Conservation (phyloP, 2,329 filamentous ascomycete genomes). For the Huntiella decipiens region DNA sequence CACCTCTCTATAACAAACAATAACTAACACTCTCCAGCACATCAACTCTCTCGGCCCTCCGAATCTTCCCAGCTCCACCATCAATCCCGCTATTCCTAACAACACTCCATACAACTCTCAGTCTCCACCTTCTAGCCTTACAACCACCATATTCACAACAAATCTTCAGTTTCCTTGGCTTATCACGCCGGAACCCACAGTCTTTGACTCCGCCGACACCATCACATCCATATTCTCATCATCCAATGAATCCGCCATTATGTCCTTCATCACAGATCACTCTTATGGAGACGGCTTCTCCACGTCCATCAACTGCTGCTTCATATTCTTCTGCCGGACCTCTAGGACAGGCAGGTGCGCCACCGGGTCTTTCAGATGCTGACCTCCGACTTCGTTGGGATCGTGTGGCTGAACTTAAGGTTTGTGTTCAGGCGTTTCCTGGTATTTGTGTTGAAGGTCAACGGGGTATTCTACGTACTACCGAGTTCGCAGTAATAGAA, state of each 20-base stretch:
- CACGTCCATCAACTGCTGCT: neutral
- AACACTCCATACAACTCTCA: neutral
- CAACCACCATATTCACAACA: neutral
- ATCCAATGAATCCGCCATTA: neutral
- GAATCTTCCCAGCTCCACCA: neutral
- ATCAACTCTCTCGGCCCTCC: neutral
- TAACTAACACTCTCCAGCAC: neutral
- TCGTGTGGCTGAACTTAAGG: slow-evolving; percentile 4
- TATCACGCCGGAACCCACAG: too few species aligned
- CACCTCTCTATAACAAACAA: neutral
- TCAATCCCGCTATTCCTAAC: neutral
- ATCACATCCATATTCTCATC: neutral
- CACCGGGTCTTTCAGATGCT: neutral
- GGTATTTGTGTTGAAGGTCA: neutral
- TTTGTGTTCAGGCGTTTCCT: neutral
- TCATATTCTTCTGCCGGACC: neutral
- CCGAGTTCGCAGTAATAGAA: slow-evolving; percentile 6
- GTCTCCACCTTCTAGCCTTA: neutral
- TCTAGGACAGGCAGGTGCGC: neutral
- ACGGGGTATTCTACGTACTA: slow-evolving; percentile 5
- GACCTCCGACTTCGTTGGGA: slow-evolving; percentile 5
- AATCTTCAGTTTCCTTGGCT: neutral
- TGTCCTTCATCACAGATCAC: neutral
- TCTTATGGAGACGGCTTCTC: neutral
- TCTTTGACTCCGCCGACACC: neutral